phyloP scores from a whole-genome alignment of 345 rosid genomes.

The Arabis alpina region DNA sequence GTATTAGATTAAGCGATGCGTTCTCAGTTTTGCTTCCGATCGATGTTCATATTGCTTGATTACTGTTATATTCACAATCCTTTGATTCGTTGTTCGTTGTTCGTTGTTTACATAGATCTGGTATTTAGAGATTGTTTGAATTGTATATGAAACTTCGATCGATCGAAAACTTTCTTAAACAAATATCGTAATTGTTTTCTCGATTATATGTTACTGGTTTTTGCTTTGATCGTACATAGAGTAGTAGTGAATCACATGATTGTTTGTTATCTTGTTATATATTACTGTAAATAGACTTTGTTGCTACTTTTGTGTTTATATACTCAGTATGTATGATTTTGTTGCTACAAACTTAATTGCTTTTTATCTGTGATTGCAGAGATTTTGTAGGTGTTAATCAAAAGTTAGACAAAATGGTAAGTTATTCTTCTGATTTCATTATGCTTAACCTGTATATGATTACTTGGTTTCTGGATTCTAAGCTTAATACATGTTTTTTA shows the following conservation, averaged over 20 bases:
- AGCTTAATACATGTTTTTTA: no score
- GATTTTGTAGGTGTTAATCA: constrained; percentile 33
- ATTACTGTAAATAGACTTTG: neutral
- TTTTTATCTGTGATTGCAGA: constrained; percentile 33
- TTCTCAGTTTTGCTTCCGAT: neutral
- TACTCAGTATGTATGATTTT: neutral
- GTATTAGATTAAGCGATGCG: neutral
- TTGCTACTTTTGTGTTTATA: neutral
- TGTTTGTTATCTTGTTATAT: neutral
- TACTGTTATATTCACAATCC: neutral
- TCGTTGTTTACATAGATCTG: neutral
- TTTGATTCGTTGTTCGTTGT: neutral
- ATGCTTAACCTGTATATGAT: neutral
- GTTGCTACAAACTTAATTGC: no score
- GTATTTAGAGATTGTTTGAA: neutral
- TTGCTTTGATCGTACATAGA: no score
- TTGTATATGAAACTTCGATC: neutral
- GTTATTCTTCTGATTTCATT: neutral
- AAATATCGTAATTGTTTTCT: no score
- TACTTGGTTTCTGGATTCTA: neutral
- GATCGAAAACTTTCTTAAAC: neutral
- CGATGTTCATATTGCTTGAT: neutral
- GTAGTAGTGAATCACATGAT: neutral
- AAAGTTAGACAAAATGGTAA: constrained; percentile 38
- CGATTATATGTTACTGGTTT: no score